Evolutionary conservation across 2,329 filamentous ascomycete genomes (phyloP).

Genomic region (Colletotrichum sansevieriae): DNA sequence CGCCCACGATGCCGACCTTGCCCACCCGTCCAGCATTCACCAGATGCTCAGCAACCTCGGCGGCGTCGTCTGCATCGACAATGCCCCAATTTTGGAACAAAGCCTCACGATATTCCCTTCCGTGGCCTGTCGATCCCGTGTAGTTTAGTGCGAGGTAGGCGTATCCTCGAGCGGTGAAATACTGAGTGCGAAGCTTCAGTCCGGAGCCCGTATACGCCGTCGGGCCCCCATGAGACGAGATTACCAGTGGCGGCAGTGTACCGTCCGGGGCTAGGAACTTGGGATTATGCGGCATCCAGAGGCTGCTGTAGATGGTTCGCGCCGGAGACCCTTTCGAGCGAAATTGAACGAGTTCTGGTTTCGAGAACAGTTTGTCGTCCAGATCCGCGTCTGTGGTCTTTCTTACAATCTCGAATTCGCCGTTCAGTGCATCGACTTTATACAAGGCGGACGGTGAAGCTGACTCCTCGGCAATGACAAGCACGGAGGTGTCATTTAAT

Average conservation of each 20-base stretch:
- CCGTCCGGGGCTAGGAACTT: slow-evolving; percentile 53
- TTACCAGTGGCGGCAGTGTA: slow-evolving; percentile 61
- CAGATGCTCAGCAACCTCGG: slow-evolving; percentile 60
- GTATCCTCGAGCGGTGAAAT: slow-evolving; percentile 67
- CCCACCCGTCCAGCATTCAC: slow-evolving; percentile 52
- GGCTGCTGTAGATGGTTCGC: slow-evolving; percentile 58
- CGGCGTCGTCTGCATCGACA: slow-evolving; percentile 64
- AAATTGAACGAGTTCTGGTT: slow-evolving; percentile 52
- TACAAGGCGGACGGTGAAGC: slow-evolving; percentile 52
- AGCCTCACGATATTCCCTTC: slow-evolving; percentile 61
- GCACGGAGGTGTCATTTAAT: slow-evolving; percentile 51
- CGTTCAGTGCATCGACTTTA: slow-evolving; percentile 47
- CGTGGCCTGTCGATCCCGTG: slow-evolving; percentile 64
- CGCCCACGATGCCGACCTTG: slow-evolving; percentile 62
- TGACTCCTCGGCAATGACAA: slow-evolving; percentile 54
- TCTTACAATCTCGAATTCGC: slow-evolving; percentile 48
- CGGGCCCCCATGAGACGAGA: slow-evolving; percentile 66
- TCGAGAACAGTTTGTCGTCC: slow-evolving; percentile 50
- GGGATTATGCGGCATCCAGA: slow-evolving; percentile 63
- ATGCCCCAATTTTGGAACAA: slow-evolving; percentile 65
- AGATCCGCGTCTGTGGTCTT: slow-evolving; percentile 51
- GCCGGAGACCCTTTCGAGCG: slow-evolving; percentile 45
- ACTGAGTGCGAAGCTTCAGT: slow-evolving; percentile 61
- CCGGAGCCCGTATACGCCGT: slow-evolving; percentile 59
- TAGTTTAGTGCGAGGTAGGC: slow-evolving; percentile 66